Base-by-base conservation (phyloP, 495 filamentous ascomycete species). In the Chaetomium tenue region DNA sequence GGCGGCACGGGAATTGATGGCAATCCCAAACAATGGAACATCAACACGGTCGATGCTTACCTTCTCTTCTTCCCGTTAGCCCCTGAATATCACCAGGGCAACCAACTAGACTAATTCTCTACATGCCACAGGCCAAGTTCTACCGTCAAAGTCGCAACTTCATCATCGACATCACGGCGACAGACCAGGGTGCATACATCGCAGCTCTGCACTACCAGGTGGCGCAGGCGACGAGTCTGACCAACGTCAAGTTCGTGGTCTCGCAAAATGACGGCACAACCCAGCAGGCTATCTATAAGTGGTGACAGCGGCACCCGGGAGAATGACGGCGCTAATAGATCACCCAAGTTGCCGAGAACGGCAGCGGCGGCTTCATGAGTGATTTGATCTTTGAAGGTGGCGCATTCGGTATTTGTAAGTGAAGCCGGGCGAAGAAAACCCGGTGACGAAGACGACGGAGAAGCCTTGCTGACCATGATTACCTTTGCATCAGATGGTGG, bases 141-240 rank as follows among this genome's bases (percentile, higher is more conserved):
- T 96, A 90, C 82, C 90, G 93, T 26, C 89, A 93, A 69, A 80
- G 97, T 66, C 90, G 93, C 74, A 97, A 98, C 79, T 88, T 98
- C 69, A 81, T 90, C 65, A 87, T 98, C 72, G 93, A 97, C 74
- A 76, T 91, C 33, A 91, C 85, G 44, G 82, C 77, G 15, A 84
- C 88, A n/a, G 15, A 12, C 3, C 28, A 20, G 39, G 39, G 51
- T 7, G 40, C 37, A 9, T 23, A 63, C 28, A 30, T 67, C 2
- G 80, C 89, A 46, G 91, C 89, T 75, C 91, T 98, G 61, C 93
- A 97, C 74, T 97, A 92, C 91, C 93, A 97, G 72, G 92, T 97
- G 1, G 90, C 90, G 50, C 94, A 98, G 72, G 93, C 93, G 2
- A 96, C 93, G 8, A 90, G 86, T 64, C 74, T 95, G 55, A 88